Evolutionary conservation across 768 basidiomycete species (phyloP).

Genomic region (Suillus clintonianus): DNA sequence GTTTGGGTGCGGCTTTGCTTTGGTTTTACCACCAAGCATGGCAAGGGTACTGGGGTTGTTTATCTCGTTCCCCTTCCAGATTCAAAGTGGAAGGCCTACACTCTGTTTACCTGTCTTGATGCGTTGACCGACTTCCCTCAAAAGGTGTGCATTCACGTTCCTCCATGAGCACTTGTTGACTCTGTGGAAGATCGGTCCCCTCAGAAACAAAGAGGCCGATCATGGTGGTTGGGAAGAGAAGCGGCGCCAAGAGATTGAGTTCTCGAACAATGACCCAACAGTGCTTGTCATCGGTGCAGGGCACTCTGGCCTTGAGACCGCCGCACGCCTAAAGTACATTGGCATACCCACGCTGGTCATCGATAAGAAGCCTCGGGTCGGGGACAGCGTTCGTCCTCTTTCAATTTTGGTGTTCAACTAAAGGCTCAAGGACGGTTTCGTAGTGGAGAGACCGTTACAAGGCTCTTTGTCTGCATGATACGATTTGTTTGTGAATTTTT

Average conservation of each 20-base stretch:
- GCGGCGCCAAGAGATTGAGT: conserved; percentile 44
- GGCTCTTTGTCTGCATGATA: conserved; percentile 51
- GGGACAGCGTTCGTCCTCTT: conserved; percentile 39
- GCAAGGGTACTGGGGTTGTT: conserved; percentile 52
- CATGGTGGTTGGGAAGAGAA: conserved; percentile 58
- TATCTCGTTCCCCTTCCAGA: conserved; percentile 50
- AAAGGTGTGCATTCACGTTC: conserved; percentile 24
- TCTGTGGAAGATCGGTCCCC: conserved; percentile 33
- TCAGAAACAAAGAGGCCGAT: conserved; percentile 43
- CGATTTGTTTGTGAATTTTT: conserved; percentile 39
- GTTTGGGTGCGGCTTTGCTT: conserved; percentile 59
- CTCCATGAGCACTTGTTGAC: not conserved
- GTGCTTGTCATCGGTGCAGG: conserved; percentile 68
- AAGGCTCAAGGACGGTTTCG: conserved; percentile 1
- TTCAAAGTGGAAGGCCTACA: conserved; percentile 59
- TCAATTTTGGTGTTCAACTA: not conserved
- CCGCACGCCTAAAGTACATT: conserved; percentile 65
- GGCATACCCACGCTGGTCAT: conserved; percentile 58
- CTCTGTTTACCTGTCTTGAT: conserved; percentile 61
- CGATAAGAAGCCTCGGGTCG: conserved; percentile 52
- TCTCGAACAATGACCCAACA: conserved; percentile 50
- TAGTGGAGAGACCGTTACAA: conserved; percentile 45
- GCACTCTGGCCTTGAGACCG: conserved; percentile 65
- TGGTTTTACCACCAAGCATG: conserved; percentile 52
- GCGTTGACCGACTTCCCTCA: conserved; percentile 59